These are phyloP conservation scores for Sarocladium brachiariae DNA, from an alignment of 2,329 filamentous ascomycete species.

Conservation along the genomic window DNA sequence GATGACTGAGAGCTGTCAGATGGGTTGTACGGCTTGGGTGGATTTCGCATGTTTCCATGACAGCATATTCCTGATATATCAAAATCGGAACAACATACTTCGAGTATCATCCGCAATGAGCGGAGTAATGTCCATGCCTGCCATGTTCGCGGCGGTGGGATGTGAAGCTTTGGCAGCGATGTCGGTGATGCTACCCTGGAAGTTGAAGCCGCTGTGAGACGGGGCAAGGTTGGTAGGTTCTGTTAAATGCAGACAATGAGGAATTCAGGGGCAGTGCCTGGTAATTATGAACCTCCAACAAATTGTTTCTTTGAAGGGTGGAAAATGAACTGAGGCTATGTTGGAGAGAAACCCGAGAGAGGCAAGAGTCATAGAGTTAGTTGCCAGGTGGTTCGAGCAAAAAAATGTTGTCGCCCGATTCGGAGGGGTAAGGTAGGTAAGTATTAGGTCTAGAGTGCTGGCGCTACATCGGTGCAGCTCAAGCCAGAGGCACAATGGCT, in stretches of 20 bases:
- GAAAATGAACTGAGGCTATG: neutral
- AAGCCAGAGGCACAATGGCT: too few species aligned
- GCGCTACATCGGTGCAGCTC: too few species aligned
- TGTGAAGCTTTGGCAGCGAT: constrained; percentile 8
- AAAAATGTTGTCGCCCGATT: constrained; percentile 5
- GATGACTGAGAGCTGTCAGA: constrained; percentile 53
- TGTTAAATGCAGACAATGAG: neutral
- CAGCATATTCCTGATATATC: neutral
- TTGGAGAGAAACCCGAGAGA: neutral
- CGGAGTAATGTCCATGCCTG: constrained; percentile 26
- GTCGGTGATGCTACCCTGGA: constrained; percentile 7
- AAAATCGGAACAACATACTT: constrained; percentile 28
- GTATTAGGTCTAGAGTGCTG: constrained; percentile 1
- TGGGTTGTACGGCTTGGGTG: neutral
- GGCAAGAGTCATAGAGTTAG: neutral
- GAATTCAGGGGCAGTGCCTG: neutral
- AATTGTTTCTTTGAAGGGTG: neutral
- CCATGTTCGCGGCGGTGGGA: constrained; percentile 20
- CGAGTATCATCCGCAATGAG: constrained; percentile 30
- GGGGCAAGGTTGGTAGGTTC: neutral
- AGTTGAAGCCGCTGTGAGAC: neutral
- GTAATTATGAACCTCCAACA: neutral
- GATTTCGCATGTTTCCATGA: too few species aligned
- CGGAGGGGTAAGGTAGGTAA: too few species aligned
- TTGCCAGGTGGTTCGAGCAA: constrained; percentile 3